phyloP scores from a whole-genome alignment of 495 filamentous ascomycete species.

The Neurospora tetrasperma region DNA sequence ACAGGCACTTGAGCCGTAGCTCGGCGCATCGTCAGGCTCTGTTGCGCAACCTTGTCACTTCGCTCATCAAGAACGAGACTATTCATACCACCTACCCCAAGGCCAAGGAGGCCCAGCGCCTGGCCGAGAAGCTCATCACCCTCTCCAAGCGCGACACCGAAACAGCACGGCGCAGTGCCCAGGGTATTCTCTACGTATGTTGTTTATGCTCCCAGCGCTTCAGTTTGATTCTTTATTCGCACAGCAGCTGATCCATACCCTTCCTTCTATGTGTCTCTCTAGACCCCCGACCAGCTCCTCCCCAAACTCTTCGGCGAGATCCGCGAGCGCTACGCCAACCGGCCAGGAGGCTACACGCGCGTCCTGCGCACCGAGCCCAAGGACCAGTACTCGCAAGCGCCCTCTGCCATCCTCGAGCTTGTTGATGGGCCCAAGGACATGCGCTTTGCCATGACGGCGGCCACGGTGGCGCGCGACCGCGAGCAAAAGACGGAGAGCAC shows the following conservation, averaged over 20 bases:
- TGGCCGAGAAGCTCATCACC: conserved; percentile 91
- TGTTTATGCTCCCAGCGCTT: conserved; percentile 17
- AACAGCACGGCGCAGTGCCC: conserved; percentile 53
- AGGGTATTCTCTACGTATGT: conserved; percentile 75
- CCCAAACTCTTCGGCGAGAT: conserved; percentile 84
- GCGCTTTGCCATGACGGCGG: conserved; percentile 86
- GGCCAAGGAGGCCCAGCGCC: conserved; percentile 88
- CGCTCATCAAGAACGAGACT: conserved; percentile 84
- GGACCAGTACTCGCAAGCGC: conserved; percentile 71
- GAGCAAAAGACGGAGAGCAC: conserved; percentile 42
- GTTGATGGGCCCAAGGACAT: conserved; percentile 94
- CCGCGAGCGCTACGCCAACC: conserved; percentile 63
- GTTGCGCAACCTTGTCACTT: conserved; percentile 91
- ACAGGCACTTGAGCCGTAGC: conserved; percentile 73
- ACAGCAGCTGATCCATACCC: neutral
- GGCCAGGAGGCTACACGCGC: conserved; percentile 89
- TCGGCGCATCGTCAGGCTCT: conserved; percentile 85
- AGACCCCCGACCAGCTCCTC: conserved; percentile 51
- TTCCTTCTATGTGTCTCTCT: neutral
- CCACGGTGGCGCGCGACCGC: conserved; percentile 56
- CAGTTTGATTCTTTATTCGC: neutral
- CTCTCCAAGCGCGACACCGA: conserved; percentile 85
- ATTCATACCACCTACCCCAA: conserved; percentile 93
- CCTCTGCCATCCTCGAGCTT: conserved; percentile 86
- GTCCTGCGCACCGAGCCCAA: conserved; percentile 76